A percentile compares a stretch with the other conserved stretches of the same genome.
Conservation (phyloP, 495 filamentous ascomycete species). For the Aspergillus wentii region DNA sequence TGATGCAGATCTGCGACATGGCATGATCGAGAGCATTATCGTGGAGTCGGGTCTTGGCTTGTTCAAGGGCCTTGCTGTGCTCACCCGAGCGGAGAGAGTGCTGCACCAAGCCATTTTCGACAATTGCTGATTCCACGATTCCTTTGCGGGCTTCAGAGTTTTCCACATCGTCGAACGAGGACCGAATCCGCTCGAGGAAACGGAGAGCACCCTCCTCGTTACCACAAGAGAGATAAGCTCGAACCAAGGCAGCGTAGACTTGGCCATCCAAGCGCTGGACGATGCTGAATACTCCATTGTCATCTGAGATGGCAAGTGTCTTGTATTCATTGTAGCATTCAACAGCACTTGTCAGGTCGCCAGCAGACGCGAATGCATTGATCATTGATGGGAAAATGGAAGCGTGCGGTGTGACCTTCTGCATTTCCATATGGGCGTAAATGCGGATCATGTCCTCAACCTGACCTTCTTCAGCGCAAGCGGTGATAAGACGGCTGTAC, state of each 20-base stretch:
- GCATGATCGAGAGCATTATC: slow-evolving; percentile 46
- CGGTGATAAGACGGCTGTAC: slow-evolving; percentile 75
- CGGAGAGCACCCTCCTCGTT: slow-evolving; percentile 71
- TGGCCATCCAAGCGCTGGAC: slow-evolving; percentile 71
- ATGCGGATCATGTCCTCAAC: slow-evolving; percentile 84
- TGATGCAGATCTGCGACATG: slow-evolving; percentile 53
- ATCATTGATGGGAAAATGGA: slow-evolving; percentile 91
- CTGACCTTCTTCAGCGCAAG: slow-evolving; percentile 73
- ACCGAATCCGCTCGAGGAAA: slow-evolving; percentile 75
- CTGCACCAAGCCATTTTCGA: slow-evolving; percentile 69
- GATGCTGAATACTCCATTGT: slow-evolving; percentile 66
- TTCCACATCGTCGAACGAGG: slow-evolving; percentile 51
- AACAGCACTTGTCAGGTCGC: slow-evolving; percentile 82
- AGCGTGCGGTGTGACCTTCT: slow-evolving; percentile 64
- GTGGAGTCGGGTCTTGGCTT: slow-evolving; percentile 50
- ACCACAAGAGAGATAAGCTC: slow-evolving; percentile 76
- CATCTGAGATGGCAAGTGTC: slow-evolving; percentile 70
- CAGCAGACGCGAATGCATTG: slow-evolving; percentile 72
- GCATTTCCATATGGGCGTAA: slow-evolving; percentile 83
- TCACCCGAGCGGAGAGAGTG: slow-evolving; percentile 59
- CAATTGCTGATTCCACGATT: slow-evolving; percentile 63
- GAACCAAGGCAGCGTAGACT: slow-evolving; percentile 84
- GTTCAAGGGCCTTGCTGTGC: slow-evolving; percentile 60
- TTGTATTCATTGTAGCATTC: slow-evolving; percentile 96
- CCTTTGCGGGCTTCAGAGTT: slow-evolving; percentile 43